Base-by-base conservation (phyloP, 2,329 filamentous ascomycete genomes). In the Cryphonectria parasitica region DNA sequence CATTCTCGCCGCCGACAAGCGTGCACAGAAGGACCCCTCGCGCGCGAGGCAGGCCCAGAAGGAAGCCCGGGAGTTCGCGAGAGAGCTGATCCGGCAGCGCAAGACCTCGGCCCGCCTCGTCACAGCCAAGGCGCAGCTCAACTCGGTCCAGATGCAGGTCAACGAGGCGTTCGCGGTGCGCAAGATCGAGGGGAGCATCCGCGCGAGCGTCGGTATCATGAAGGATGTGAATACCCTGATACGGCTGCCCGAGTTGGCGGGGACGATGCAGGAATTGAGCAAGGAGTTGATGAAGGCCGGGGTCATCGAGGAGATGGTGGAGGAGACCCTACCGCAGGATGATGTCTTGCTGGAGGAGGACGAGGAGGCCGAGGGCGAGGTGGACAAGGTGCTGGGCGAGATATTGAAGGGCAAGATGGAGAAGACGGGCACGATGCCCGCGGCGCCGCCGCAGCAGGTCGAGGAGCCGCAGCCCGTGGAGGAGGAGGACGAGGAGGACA, bases 301-400 rank as follows among this genome's bases (percentile, higher is more conserved):
- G 22, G 95, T 99, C 74, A 97, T 98, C 72, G 95, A 98, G 85
- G 96, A 99, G 84, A 98, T 98, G 92, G 90, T 97, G 5, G 92
- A 91, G 64, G 95, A 98, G 79, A 90, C 87, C 60, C 83, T 98
- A 74, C 93, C 94, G n/a, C 88, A 91, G 74, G 91, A 94, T 70
- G 82, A 91, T 66, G 84, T 93, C 75, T 85, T 89, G 67, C 88
- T 93, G 70, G 89, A 93, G 73, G 86, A 90, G 71, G 93, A 95
- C 76, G 92, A 90, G 7, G 91, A 93, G 80, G 90, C 87, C 1
- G 90, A 92, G 78, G 84, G 83, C 28, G 95, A 98, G 85, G 93
- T 98, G 13, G 95, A 98, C 78, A 97, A 95, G 86, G 91, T 98
- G 17, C 84, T 99, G 36, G 91, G 93, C 2, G 96, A 98, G 84